Percentiles rank a stretch among this genome's conserved stretches.
Evolutionary conservation across 352 stramenopile species (phyloP).

Genomic region (Globisporangium emineosum): DNA sequence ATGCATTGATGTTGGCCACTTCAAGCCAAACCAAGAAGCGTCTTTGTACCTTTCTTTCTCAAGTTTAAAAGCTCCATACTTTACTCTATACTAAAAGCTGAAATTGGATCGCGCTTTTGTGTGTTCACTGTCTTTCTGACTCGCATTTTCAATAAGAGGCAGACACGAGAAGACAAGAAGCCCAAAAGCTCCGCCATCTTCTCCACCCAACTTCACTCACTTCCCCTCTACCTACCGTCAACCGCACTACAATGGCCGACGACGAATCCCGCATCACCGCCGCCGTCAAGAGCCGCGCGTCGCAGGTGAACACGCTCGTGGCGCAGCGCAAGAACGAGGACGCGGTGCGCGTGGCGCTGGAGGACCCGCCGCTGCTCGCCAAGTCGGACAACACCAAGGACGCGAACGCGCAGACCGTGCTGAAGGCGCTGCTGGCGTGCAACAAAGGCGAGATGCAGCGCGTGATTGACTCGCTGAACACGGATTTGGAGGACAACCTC

Average conservation of each 20-base stretch:
- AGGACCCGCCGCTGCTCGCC: conserved; percentile 64
- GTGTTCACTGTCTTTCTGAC: background rate
- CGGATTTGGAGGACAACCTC: conserved; percentile 70
- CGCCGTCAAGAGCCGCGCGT: conserved; percentile 53
- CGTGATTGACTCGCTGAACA: conserved; percentile 67
- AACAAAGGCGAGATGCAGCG: conserved; percentile 88
- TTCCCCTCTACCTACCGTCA: background rate
- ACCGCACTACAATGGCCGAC: conserved; percentile 37
- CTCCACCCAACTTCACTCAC: background rate
- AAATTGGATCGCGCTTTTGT: background rate
- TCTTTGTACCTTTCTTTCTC: too few species aligned
- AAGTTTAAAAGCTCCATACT: too few species aligned
- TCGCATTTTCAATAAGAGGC: background rate
- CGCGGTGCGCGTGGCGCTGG: conserved; percentile 64
- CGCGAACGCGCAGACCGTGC: conserved; percentile 78
- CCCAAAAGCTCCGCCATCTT: background rate
- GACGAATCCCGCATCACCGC: conserved; percentile 54
- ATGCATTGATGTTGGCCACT: too few species aligned
- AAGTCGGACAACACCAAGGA: conserved; percentile 65
- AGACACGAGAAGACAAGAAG: background rate
- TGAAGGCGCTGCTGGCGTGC: conserved; percentile 69
- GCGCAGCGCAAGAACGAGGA: conserved; percentile 82
- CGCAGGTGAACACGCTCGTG: conserved; percentile 68
- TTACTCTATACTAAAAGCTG: too few species aligned
- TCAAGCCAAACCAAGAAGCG: too few species aligned